Evolutionary conservation across 768 basidiomycete species (phyloP).

Genomic region (Hypsizygus marmoreus): DNA sequence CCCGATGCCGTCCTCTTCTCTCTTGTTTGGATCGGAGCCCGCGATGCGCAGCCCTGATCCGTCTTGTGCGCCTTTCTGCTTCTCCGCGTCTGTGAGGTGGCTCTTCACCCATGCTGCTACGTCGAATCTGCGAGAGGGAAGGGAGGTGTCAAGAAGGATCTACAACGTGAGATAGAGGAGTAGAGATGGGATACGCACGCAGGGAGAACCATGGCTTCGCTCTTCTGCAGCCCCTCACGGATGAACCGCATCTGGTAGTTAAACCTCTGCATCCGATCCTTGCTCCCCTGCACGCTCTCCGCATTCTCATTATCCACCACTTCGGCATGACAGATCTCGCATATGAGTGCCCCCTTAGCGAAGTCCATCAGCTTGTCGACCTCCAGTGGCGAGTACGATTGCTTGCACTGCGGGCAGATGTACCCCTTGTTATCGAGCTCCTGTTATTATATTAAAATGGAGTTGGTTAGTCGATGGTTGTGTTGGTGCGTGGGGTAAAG

Average conservation of each 20-base stretch:
- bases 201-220: constrained; percentile 85
- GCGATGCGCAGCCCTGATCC: constrained; percentile 71
- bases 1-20: constrained; percentile 75
- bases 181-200: constrained; percentile 55
- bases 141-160: neutral
- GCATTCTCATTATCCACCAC: constrained; percentile 91
- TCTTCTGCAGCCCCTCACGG: constrained; percentile 83
- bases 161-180: neutral
- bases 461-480: no score
- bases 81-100: constrained; percentile 65
- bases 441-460: constrained; percentile 40
- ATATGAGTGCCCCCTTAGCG: constrained; percentile 63
- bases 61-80: constrained; percentile 52
- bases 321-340: constrained; percentile 87
- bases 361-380: constrained; percentile 83
- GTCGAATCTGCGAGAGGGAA: constrained; percentile 60
- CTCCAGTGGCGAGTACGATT: constrained; percentile 83
- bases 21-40: constrained; percentile 61
- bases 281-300: constrained; percentile 79
- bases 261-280: constrained; percentile 95
- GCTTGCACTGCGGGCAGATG: constrained; percentile 86
- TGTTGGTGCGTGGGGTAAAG: neutral
- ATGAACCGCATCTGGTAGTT: constrained; percentile 90
- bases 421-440: constrained; percentile 98
- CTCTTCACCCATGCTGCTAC: constrained; percentile 81